A percentile compares a stretch with the other conserved stretches of the same genome.
Evolutionary conservation across 345 rosid species (phyloP).

Genomic region (Eucalyptus pauciflora): DNA sequence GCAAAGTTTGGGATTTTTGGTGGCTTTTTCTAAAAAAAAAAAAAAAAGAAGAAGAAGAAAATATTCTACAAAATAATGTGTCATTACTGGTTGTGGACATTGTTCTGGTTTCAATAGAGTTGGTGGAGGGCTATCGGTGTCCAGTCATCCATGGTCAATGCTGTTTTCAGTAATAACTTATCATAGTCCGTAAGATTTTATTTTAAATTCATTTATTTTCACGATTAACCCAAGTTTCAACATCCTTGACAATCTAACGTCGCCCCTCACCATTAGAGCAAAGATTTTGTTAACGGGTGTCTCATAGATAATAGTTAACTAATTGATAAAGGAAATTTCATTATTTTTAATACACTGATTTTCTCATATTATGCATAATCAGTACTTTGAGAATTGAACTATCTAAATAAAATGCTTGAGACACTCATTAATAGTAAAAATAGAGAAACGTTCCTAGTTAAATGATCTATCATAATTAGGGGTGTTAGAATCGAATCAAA

Average conservation of each 20-base stretch:
- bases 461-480: not conserved
- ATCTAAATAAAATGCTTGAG: not conserved
- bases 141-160: not conserved
- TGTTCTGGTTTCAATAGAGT: not conserved
- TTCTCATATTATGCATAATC: not conserved
- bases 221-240: not conserved
- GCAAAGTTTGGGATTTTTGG: no score
- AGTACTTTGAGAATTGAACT: not conserved
- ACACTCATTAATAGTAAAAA: not conserved
- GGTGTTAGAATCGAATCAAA: no score
- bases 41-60: no score
- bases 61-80: no score
- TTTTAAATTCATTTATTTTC: no score
- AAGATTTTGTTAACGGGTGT: not conserved
- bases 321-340: not conserved
- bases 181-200: not conserved
- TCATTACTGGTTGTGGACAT: not conserved
- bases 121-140: not conserved
- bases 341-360: not conserved
- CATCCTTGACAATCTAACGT: not conserved
- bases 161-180: no score
- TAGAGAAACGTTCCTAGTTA: not conserved
- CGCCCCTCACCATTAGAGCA: not conserved
- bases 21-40: no score
- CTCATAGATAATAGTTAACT: not conserved